Base-by-base conservation (phyloP, 495 filamentous ascomycete species). In the Lasiosphaeria hispida region DNA sequence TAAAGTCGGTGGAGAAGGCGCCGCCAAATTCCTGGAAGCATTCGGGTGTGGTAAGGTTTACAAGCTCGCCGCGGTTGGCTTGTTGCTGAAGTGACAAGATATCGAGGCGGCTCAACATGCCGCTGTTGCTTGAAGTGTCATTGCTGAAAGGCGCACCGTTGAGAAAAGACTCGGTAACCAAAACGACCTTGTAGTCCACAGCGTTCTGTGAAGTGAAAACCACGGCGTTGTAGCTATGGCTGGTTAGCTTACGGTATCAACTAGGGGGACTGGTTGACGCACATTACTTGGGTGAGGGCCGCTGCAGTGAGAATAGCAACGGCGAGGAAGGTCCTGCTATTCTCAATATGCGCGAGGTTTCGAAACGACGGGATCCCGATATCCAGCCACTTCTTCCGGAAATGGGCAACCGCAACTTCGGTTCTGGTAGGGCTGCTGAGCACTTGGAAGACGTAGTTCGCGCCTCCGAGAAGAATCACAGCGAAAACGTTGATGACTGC, bases 331-430 rank as follows among this genome's bases (percentile, higher is more conserved):
- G 68, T 68, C 57, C 78, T 57, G 13, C 64, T 64, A 42, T 58
- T 62, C 13, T 70, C 69, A 48, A 84, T 72, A 33, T 67, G 58
- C 10, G 48, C 36, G 1, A 83, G 65, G 63, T 83, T 83, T 10
- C 77, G 69, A 18, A 80, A 47, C 17, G 78, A 81, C 15, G 75
- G 78, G 34, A 80, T 64, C 10, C 80, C 80, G 40, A 82, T 81
- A 65, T 84, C 76, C 54, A 84, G 60, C 80, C 79, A 83, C n/a
- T 48, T 67, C 57, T 63, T 67, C 40, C 61, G 68, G 10, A 53
- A 42, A 58, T 83, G 82, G 10, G 80, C 80, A 23, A 62, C 63
- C 40, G 72, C 61, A n/a, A 84, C 64, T 63, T 84, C 81, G 42
- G 66, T 60, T 48, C 80, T 71, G 45, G 79, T 82, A 13, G 80